phyloP scores from a whole-genome alignment of 2,329 filamentous ascomycete species.

The Neofusicoccum cordaticola region DNA sequence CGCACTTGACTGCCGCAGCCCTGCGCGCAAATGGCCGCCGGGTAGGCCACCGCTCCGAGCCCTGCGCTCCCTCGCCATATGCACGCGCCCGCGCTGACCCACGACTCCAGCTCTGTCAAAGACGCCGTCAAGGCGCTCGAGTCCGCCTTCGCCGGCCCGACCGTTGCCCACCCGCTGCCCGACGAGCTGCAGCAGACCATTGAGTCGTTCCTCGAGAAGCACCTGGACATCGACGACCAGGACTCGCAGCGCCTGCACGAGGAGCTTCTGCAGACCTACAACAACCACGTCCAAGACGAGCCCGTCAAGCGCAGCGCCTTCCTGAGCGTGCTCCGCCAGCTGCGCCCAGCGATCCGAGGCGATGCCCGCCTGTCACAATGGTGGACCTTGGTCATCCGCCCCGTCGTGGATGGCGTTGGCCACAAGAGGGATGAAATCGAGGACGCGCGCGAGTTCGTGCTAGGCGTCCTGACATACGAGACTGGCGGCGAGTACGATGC shows the following conservation, averaged over 20 bases:
- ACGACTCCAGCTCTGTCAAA: conserved; percentile 43
- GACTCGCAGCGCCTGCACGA: conserved; percentile 71
- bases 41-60: background rate
- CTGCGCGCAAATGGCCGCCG: conserved; percentile 10
- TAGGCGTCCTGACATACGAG: conserved; percentile 63
- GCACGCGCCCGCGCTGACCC: conserved; percentile 3
- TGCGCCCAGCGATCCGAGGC: conserved; percentile 63
- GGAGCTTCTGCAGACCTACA: conserved; percentile 66
- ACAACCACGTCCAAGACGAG: conserved; percentile 59
- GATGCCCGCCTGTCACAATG: conserved; percentile 65
- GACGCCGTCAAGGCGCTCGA: conserved; percentile 49
- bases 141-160: conserved; percentile 41
- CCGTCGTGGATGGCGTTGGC: conserved; percentile 56
- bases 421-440: conserved; percentile 62
- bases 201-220: conserved; percentile 65
- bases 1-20: background rate
- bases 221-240: conserved; percentile 65
- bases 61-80: background rate
- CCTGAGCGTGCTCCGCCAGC: conserved; percentile 61
- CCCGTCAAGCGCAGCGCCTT: conserved; percentile 64
- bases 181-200: conserved; percentile 62
- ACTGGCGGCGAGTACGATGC: conserved; percentile 53
- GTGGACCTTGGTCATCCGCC: conserved; percentile 64
- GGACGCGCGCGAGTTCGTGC: conserved; percentile 63
- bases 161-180: conserved; percentile 57